Base-by-base conservation (phyloP, 441 rosid genomes). In the Syzygium malaccense region DNA sequence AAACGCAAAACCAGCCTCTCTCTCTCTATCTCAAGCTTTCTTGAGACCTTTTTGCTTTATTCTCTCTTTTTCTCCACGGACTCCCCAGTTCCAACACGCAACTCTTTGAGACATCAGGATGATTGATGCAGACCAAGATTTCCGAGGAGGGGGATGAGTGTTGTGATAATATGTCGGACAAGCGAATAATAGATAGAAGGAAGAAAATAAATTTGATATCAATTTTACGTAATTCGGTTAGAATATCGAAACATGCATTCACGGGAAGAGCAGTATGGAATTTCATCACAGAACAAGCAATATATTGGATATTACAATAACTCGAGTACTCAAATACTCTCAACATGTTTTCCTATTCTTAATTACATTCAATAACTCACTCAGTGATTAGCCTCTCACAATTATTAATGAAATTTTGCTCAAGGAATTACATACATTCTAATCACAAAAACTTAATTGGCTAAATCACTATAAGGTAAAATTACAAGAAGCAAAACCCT, bases 141-240 rank as follows among this genome's bases (percentile, higher is more conserved):
- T 58, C 1, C 2, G 3, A 8, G 28, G 28, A 60, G 32, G 64
- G 64, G 15, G 64, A 58, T 58, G 64, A 58, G 30, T 25, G 6
- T 11, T 5, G 7, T 26, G 15, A 58, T 26, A 58, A 26, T 58
- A 58, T 58, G 30, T 58, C 0, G 25, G 7, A 32, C 6, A 9
- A 32, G 25, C 1, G 0, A 5, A 32, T 17, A 32, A 10, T 66
- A 5, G 20, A 4, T 12, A 19, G 19, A 66, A 32, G 25, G 25
- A 66, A 32, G 14, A 1, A 66, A 66, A 32, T 33, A 32, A 66
- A 30, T 32, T 0, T 8, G 0, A 32, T 3, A 32, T 19, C 3
- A 2, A 4, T 4, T 18, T 66, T 8, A 66, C 3, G 0, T 32
- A 0, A 7, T 8, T 19, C 2, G 0, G 3, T 32, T 10, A 0